Evolutionary conservation across 2,329 filamentous ascomycete genomes (phyloP).

Genomic region (Gremmenia infestans): DNA sequence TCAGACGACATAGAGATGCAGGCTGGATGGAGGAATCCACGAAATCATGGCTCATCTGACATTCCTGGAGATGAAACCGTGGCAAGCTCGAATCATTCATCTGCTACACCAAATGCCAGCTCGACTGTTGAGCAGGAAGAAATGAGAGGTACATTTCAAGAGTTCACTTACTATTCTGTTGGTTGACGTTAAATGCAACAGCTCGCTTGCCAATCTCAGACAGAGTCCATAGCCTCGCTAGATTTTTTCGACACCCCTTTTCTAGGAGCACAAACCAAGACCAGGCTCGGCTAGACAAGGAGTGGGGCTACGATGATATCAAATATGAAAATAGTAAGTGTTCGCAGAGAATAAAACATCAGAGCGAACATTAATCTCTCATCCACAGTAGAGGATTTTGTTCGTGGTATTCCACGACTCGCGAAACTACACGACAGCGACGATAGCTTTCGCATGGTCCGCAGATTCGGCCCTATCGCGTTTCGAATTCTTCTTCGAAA

Average conservation of each 20-base stretch:
- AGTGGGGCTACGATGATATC: not conserved
- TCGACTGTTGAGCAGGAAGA: not conserved
- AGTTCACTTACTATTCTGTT: not conserved
- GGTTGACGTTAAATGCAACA: not conserved
- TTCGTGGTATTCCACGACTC: conserved; percentile 7
- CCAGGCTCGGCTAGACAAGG: not conserved
- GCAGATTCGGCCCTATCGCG: conserved; percentile 7
- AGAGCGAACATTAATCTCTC: not conserved
- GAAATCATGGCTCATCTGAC: not conserved
- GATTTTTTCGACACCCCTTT: not conserved
- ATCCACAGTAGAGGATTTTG: conserved; percentile 7
- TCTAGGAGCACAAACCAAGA: not conserved
- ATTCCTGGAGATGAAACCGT: not conserved
- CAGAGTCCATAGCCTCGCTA: not conserved
- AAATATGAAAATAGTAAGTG: not conserved
- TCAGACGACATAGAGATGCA: not conserved
- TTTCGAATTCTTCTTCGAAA: conserved; percentile 7
- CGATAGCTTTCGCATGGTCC: conserved; percentile 12
- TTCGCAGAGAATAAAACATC: not conserved
- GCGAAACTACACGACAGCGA: conserved; percentile 8
- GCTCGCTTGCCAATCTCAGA: not conserved
- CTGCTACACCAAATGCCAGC: not conserved
- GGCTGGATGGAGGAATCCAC: not conserved
- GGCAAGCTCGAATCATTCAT: not conserved
- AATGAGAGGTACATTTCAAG: not conserved